These are phyloP conservation scores for Westerdykella ornata DNA, from an alignment of 2,329 filamentous ascomycete genomes.

Conservation along the genomic window DNA sequence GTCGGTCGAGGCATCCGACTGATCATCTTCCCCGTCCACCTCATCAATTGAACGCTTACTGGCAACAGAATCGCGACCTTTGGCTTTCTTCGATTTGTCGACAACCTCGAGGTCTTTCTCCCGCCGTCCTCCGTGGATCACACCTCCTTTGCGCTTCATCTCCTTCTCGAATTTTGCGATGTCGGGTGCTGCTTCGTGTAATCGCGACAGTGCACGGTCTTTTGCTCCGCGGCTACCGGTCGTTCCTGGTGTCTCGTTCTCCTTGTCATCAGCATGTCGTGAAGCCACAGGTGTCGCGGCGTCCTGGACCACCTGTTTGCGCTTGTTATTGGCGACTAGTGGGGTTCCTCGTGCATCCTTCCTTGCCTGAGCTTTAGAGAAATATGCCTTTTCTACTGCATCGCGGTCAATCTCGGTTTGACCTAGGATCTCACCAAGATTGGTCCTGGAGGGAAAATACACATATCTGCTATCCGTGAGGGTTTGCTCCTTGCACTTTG, in stretches of 20 bases:
- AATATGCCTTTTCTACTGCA: slow-evolving; percentile 64
- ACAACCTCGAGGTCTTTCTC: slow-evolving; percentile 34
- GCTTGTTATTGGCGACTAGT: slow-evolving; percentile 19
- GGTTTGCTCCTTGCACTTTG: slow-evolving; percentile 70
- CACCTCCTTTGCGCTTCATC: slow-evolving; percentile 69
- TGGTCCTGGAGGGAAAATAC: slow-evolving; percentile 81
- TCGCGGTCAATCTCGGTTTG: slow-evolving; percentile 75
- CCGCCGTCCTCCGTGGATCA: slow-evolving; percentile 50
- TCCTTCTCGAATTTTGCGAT: slow-evolving; percentile 91
- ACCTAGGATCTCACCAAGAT: slow-evolving; percentile 86
- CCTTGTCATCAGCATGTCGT: slow-evolving; percentile 53
- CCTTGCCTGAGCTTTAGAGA: slow-evolving; percentile 24
- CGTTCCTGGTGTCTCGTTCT: slow-evolving; percentile 74
- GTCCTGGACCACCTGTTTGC: slow-evolving; percentile 18
- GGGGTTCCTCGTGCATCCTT: slow-evolving; percentile 21
- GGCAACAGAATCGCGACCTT: slow-evolving; percentile 33
- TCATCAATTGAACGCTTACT: slow-evolving; percentile 44
- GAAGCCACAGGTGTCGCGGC: slow-evolving; percentile 49
- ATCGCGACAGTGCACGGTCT: slow-evolving; percentile 66
- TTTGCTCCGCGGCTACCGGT: slow-evolving; percentile 82
- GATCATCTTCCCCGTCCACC: slow-evolving; percentile 34
- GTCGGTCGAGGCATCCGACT: slow-evolving; percentile 41
- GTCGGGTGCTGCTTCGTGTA: slow-evolving; percentile 74
- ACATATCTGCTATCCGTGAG: slow-evolving; percentile 70
- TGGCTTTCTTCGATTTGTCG: slow-evolving; percentile 28